Evolutionary conservation across 306 rosid genomes (phyloP), one percentile per base, ranked within the genome.

Genomic region (Lotus japonicus): DNA sequence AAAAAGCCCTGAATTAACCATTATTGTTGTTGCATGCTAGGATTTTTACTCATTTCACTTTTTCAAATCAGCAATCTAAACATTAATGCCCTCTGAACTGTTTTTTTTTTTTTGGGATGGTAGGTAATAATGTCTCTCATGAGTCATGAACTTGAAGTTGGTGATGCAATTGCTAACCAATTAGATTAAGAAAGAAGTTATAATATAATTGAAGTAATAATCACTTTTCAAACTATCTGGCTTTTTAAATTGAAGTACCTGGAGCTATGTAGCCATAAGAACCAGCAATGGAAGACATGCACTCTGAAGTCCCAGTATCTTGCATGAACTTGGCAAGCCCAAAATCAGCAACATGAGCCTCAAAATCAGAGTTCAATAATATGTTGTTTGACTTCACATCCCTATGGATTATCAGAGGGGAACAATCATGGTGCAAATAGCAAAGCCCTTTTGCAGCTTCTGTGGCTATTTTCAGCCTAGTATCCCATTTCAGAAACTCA

Each of bases 251-350:
- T 14, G 26, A 38, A 39, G 45, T 87, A 90, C 97, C 97, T 84
- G 97, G 97, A 77, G 97, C 97, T 64, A 90, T 90, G 15, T 90
- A 90, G 58, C 97, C 97, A 60, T 90, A 90, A n/a, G 97, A 90
- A 11, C 97, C 97, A 51, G 97, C 97, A 73, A 90, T 84, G 62
- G 92, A 91, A 68, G 97, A 90, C 97, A 90, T 90, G 83, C 97
- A 90, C 76, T 90, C 97, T 6, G 97, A 90, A 5, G 88, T 64
- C 5, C 92, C 97, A 45, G 81, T 84, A 74, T 83, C 92, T 38
- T 77, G 90, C 84, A 90, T 75, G 80, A 88, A 88, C 86, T 90
- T 90, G 82, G 97, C 97, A 4, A 90, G 88, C 3, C 97, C 97
- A 54, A 91, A 91, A 49, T 91, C 97, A 15, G 97, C 95, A 18